Percentiles rank a stretch among this genome's conserved stretches.
Evolutionary conservation across 2,329 filamentous ascomycete genomes (phyloP).

Genomic region (Pestalotiopsis sp.): DNA sequence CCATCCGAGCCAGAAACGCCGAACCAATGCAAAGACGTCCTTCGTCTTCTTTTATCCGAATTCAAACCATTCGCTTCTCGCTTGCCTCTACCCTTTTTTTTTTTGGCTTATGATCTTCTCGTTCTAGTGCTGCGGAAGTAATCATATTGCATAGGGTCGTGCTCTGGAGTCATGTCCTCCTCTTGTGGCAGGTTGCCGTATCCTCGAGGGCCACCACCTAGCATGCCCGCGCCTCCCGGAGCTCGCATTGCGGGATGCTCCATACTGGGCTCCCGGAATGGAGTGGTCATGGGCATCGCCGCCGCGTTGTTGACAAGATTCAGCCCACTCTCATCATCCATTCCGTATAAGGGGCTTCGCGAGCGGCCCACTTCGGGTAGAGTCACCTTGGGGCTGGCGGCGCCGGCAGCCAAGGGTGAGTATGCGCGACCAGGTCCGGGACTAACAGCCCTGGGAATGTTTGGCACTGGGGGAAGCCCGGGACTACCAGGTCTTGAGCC

Average conservation of each 20-base stretch:
- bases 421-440: slow-evolving; percentile 26
- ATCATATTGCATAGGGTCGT: slow-evolving; percentile 56
- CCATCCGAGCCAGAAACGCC: neutral
- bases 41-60: neutral
- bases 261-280: slow-evolving; percentile 36
- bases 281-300: slow-evolving; percentile 47
- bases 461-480: slow-evolving; percentile 31
- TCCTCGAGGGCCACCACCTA: slow-evolving; percentile 60
- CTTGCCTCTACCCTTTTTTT: neutral
- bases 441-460: slow-evolving; percentile 22
- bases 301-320: slow-evolving; percentile 57
- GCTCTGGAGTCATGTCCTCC: slow-evolving; percentile 35
- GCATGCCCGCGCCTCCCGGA: slow-evolving; percentile 43
- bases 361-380: slow-evolving; percentile 32
- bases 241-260: slow-evolving; percentile 28
- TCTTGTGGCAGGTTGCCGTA: slow-evolving; percentile 65
- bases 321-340: slow-evolving; percentile 55
- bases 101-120: slow-evolving; percentile 5
- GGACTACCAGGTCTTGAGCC: slow-evolving; percentile 56
- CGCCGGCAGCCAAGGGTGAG: slow-evolving; percentile 22
- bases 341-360: slow-evolving; percentile 52
- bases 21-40: neutral
- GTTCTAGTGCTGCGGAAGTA: slow-evolving; percentile 48
- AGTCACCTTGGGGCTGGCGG: slow-evolving; percentile 29
- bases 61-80: neutral